Evolutionary conservation across 2,329 filamentous ascomycete genomes (phyloP).

Genomic region (Leptodontidium sp.): DNA sequence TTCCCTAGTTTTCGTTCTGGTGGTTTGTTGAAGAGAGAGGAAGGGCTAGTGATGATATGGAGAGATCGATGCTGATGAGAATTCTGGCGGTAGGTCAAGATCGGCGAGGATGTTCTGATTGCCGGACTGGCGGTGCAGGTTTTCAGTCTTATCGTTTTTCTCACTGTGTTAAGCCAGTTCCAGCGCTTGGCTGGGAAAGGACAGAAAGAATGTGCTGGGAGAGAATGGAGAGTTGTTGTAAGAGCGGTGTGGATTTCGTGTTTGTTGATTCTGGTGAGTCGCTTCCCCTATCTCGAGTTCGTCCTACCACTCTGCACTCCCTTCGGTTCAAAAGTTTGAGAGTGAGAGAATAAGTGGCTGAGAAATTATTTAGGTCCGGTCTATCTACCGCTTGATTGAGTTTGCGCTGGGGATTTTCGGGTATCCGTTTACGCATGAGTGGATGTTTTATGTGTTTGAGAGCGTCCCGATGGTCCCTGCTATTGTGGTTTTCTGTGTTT

Average conservation of each 20-base stretch:
- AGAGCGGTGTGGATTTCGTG: constrained; percentile 54
- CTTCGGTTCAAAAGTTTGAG: too few species aligned
- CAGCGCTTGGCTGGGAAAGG: constrained; percentile 45
- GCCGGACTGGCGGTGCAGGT: constrained; percentile 53
- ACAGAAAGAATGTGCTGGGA: constrained; percentile 42
- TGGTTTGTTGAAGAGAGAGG: neutral
- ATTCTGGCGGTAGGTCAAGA: constrained; percentile 41
- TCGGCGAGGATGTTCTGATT: constrained; percentile 53
- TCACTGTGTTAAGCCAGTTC: constrained; percentile 52
- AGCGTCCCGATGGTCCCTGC: constrained; percentile 57
- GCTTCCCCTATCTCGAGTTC: too few species aligned
- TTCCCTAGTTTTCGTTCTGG: neutral
- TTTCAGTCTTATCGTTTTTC: constrained; percentile 51
- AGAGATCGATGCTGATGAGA: neutral
- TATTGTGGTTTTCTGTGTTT: constrained; percentile 57
- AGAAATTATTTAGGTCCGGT: constrained; percentile 51
- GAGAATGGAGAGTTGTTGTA: constrained; percentile 51
- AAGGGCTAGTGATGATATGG: neutral
- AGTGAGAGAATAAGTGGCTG: neutral
- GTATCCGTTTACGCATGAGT: constrained; percentile 60
- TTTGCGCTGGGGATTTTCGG: constrained; percentile 59
- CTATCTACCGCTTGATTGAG: constrained; percentile 61
- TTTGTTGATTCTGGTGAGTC: constrained; percentile 53
- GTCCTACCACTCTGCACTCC: too few species aligned
- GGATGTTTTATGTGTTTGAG: constrained; percentile 62